phyloP scores from a whole-genome alignment of 371 early-diverging fungal species.

The Mortierella sp. region DNA sequence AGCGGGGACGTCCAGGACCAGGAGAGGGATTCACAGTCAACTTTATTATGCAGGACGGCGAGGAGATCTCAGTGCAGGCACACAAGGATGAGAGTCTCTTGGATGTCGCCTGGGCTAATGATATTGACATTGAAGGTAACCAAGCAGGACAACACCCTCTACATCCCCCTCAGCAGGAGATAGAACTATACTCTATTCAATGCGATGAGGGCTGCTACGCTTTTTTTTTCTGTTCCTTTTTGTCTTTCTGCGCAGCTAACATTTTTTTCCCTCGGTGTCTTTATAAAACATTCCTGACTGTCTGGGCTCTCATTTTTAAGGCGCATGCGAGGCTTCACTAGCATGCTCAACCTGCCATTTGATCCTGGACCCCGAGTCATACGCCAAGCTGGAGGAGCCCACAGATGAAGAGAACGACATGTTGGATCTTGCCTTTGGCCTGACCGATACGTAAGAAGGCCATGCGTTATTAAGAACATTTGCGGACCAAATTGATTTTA shows the following conservation, averaged over 20 bases:
- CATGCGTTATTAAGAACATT: not conserved
- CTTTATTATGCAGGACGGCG: constrained; percentile 82
- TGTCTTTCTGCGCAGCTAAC: not conserved
- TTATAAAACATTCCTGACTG: too few relatives aligned
- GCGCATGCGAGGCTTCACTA: constrained; percentile 99
- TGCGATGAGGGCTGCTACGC: too few relatives aligned
- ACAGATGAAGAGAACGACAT: constrained; percentile 99
- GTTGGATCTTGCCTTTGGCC: constrained; percentile 98
- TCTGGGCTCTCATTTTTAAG: constrained; percentile 9
- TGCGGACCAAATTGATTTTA: not conserved
- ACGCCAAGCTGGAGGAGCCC: constrained; percentile 91
- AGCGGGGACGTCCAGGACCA: constrained; percentile 46
- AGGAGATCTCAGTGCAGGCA: constrained; percentile 81
- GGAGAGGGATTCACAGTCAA: constrained; percentile 64
- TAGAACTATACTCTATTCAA: not conserved
- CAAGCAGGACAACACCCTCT: not conserved
- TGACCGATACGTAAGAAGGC: constrained; percentile 85
- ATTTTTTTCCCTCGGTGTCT: too few relatives aligned
- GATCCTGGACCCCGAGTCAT: constrained; percentile 88
- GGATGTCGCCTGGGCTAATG: constrained; percentile 96
- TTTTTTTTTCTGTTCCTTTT: not conserved
- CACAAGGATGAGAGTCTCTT: constrained; percentile 91
- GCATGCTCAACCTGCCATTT: constrained; percentile 99
- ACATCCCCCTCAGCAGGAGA: not conserved
- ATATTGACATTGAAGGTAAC: constrained; percentile 93